A percentile compares a stretch with the other conserved stretches of the same genome.
These are phyloP conservation scores for Insectozyma bohioensis DNA, from an alignment of 1,139 yeast species.

Conservation along the genomic window DNA sequence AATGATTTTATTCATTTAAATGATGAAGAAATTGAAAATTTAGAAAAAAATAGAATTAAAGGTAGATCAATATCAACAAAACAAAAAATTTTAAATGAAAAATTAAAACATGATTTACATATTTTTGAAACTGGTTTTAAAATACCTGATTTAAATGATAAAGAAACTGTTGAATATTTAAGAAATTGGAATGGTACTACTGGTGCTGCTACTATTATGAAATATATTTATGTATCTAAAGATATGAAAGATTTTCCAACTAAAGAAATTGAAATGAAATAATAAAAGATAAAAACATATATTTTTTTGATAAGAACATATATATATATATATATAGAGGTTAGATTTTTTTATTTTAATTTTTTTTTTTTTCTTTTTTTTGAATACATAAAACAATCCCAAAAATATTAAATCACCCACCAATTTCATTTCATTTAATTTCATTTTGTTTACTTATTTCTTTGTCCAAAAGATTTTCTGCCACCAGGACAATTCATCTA, in stretches of 20 bases:
- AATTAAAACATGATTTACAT: conserved; percentile 57
- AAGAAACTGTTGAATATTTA: conserved; percentile 56
- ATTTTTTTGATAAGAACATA: background rate
- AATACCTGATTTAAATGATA: conserved; percentile 70
- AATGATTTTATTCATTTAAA: conserved; percentile 66
- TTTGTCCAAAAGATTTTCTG: conserved; percentile 4
- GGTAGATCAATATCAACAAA: conserved; percentile 82
- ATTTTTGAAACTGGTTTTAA: conserved; percentile 69
- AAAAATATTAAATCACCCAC: no score
- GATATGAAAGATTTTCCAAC: conserved; percentile 30
- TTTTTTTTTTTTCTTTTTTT: no score
- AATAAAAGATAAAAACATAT: conserved; percentile 1
- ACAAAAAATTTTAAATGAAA: conserved; percentile 66
- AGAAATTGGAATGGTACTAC: conserved; percentile 78
- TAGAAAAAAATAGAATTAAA: conserved; percentile 65
- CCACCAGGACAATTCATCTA: conserved; percentile 5
- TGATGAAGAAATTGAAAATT: conserved; percentile 65
- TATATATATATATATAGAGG: no score
- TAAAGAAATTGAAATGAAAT: conserved; percentile 26
- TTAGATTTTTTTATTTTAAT: no score
- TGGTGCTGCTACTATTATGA: conserved; percentile 74
- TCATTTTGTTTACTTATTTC: no score
- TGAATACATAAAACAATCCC: no score
- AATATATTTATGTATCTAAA: conserved; percentile 38
- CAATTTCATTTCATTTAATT: no score